These are phyloP conservation scores for Porodaedalea pini DNA, from an alignment of 1,284 basidiomycete genomes.

Conservation along the genomic window DNA sequence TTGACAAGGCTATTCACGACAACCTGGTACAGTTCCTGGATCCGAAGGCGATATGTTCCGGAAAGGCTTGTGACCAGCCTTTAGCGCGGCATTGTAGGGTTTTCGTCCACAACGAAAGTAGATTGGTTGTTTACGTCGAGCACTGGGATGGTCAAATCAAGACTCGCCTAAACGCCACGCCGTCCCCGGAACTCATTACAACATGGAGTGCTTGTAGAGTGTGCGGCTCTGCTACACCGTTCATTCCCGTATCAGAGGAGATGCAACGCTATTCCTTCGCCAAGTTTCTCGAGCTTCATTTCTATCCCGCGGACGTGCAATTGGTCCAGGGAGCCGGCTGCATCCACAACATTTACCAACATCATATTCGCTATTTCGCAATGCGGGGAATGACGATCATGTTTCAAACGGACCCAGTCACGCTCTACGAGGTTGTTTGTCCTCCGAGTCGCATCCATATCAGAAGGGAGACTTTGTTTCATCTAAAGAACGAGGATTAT, in stretches of 20 bases:
- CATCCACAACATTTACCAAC: slow-evolving; percentile 90
- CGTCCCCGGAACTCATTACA: slow-evolving; percentile 72
- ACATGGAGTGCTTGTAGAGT: slow-evolving; percentile 91
- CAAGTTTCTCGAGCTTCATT: slow-evolving; percentile 89
- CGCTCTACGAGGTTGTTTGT: slow-evolving; percentile 82
- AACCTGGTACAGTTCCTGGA: slow-evolving; percentile 65
- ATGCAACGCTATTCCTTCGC: slow-evolving; percentile 93
- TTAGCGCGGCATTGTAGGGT: slow-evolving; percentile 84
- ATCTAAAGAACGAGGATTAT: slow-evolving; percentile 89
- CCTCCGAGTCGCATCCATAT: slow-evolving; percentile 87
- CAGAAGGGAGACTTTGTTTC: slow-evolving; percentile 80
- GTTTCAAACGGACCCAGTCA: slow-evolving; percentile 84
- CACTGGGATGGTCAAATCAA: slow-evolving; percentile 80
- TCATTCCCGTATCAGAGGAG: slow-evolving; percentile 88
- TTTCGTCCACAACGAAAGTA: slow-evolving; percentile 85
- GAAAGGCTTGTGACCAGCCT: slow-evolving; percentile 81
- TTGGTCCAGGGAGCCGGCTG: slow-evolving; percentile 83
- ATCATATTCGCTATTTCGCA: slow-evolving; percentile 93
- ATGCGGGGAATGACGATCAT: slow-evolving; percentile 81
- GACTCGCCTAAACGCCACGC: slow-evolving; percentile 46
- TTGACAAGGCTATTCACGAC: slow-evolving; percentile 77
- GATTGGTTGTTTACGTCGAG: slow-evolving; percentile 82
- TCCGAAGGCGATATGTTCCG: slow-evolving; percentile 73
- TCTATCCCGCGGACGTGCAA: slow-evolving; percentile 83
- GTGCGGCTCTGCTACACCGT: slow-evolving; percentile 80